Evolutionary conservation across 495 filamentous ascomycete genomes (phyloP).

Genomic region (Penicillium ochrochloron): DNA sequence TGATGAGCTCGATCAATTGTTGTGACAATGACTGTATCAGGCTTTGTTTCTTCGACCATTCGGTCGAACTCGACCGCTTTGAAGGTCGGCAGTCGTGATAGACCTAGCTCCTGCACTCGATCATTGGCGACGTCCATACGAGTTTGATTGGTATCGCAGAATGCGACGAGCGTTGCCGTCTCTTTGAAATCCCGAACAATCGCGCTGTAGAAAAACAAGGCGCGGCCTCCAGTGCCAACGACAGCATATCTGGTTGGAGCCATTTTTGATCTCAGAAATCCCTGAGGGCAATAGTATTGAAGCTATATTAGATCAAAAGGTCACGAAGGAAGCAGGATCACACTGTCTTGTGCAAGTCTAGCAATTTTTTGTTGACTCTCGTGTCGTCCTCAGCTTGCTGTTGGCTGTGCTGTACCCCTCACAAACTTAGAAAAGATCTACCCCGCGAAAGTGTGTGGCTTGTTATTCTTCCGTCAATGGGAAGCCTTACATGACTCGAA

Average conservation of each 20-base stretch:
- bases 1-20: constrained; percentile 64
- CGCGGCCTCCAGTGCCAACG: constrained; percentile 40
- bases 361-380: not conserved
- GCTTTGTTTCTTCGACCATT: constrained; percentile 57
- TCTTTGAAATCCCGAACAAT: constrained; percentile 52
- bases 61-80: constrained; percentile 54
- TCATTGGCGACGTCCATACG: constrained; percentile 37
- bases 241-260: constrained; percentile 35
- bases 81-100: constrained; percentile 50
- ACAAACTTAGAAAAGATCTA: constrained; percentile 9
- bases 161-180: constrained; percentile 53
- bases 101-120: constrained; percentile 28
- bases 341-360: too few relatives aligned
- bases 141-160: constrained; percentile 44
- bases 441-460: not conserved
- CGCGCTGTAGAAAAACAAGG: constrained; percentile 59
- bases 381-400: not conserved
- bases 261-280: constrained; percentile 8
- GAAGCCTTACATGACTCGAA: not conserved
- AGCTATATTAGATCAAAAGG: not conserved
- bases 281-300: not conserved
- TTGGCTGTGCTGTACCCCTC: constrained; percentile 18
- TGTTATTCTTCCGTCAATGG: constrained; percentile 26
- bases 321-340: not conserved
- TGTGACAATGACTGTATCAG: constrained; percentile 61